Conservation (phyloP, 768 basidiomycete genomes). For the Lactifluus hygrophoroides region DNA sequence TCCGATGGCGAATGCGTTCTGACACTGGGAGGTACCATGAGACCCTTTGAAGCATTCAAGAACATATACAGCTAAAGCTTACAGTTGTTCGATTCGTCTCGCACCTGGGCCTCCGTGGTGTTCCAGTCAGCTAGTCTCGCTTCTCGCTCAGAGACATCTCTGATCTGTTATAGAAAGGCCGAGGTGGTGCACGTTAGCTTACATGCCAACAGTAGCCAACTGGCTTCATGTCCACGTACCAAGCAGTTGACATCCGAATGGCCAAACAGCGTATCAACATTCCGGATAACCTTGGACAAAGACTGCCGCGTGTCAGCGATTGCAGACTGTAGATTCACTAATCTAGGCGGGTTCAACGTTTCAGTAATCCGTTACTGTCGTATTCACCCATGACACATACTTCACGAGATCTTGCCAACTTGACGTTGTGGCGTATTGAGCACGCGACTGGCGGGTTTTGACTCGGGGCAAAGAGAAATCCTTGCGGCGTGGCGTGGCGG, state of each 20-base stretch:
- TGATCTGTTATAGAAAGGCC: constrained; percentile 40
- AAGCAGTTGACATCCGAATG: constrained; percentile 10
- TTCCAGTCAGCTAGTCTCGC: constrained; percentile 40
- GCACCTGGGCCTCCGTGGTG: background rate
- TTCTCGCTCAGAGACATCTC: constrained; percentile 61
- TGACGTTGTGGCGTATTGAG: constrained; percentile 37
- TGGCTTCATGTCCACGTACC: constrained; percentile 5
- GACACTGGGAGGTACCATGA: constrained; percentile 29
- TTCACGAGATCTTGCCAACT: constrained; percentile 63
- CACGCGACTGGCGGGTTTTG: constrained; percentile 16
- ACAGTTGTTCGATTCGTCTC: constrained; percentile 35
- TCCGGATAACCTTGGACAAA: constrained; percentile 38
- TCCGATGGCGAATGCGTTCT: constrained; percentile 35
- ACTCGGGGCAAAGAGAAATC: constrained; percentile 3
- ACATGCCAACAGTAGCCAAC: background rate
- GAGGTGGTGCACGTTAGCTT: background rate
- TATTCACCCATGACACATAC: constrained; percentile 34
- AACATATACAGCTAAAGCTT: constrained; percentile 27
- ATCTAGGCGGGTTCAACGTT: constrained; percentile 27
- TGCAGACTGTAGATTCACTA: constrained; percentile 44
- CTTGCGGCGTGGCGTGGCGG: constrained; percentile 3
- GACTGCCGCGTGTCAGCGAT: constrained; percentile 44
- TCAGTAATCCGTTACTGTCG: background rate
- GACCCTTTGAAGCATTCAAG: constrained; percentile 3
- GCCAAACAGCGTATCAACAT: constrained; percentile 40